Conservation (phyloP, 768 basidiomycete genomes). For the Mycena olivaceomarginata region DNA sequence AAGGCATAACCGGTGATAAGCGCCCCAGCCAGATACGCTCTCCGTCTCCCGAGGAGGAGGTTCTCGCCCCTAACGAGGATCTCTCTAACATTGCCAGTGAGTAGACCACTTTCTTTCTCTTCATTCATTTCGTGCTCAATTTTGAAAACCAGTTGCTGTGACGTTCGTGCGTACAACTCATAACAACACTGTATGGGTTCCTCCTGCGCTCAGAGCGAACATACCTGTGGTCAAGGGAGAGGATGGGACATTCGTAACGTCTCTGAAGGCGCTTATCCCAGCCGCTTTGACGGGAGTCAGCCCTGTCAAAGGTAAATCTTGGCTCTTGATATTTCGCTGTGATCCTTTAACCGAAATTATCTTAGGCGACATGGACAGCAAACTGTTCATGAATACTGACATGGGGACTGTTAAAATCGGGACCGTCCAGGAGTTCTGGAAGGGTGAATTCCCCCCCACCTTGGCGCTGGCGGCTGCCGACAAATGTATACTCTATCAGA, state of each 20-base stretch:
- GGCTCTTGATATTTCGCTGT: background rate
- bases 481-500: background rate
- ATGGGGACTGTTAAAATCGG: background rate
- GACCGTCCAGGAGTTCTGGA: background rate
- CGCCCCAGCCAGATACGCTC: too few relatives aligned
- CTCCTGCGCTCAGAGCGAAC: background rate
- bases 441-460: background rate
- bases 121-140: background rate
- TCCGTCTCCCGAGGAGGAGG: too few relatives aligned
- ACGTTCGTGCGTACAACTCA: background rate
- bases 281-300: background rate
- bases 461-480: background rate
- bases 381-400: background rate
- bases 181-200: background rate
- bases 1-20: too few relatives aligned
- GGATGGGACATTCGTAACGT: background rate
- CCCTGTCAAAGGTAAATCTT: background rate
- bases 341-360: background rate
- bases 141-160: background rate
- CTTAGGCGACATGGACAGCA: background rate
- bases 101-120: background rate
- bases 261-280: background rate
- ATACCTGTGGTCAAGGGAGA: background rate
- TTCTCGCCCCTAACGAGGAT: background rate
- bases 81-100: background rate